A percentile compares a stretch with the other conserved stretches of the same genome.
Conservation (phyloP, 2,329 filamentous ascomycete species). For the Alternaria conjuncta region DNA sequence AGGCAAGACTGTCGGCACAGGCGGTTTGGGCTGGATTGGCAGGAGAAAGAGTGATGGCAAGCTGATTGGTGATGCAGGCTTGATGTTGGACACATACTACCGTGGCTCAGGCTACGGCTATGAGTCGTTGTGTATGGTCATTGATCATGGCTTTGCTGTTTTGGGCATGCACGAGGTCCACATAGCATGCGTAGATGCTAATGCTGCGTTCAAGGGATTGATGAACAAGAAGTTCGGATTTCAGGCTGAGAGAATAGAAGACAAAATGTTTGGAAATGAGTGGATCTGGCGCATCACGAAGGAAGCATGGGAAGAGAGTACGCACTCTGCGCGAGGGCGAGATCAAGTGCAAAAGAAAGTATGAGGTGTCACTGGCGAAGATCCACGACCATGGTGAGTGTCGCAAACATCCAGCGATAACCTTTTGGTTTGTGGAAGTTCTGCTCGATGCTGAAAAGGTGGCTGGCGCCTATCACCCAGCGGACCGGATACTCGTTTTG, state of each 20-base stretch:
- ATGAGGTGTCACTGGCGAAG: background rate
- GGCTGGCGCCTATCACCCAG: too few species aligned
- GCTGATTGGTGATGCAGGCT: background rate
- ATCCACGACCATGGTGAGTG: background rate
- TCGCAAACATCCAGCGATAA: background rate
- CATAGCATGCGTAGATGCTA: background rate
- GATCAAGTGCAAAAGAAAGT: background rate
- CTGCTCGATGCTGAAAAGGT: background rate
- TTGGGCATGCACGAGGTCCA: constrained; percentile 1
- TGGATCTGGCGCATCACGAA: background rate
- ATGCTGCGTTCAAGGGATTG: background rate
- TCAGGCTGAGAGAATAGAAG: background rate
- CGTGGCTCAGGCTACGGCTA: background rate
- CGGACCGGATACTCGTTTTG: too few species aligned
- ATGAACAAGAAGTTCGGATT: background rate
- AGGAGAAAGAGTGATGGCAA: background rate
- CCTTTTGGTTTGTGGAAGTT: background rate
- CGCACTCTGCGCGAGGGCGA: background rate
- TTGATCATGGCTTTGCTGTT: constrained; percentile 2
- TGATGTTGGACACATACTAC: background rate
- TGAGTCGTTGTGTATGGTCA: background rate
- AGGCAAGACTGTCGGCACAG: background rate
- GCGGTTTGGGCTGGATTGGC: background rate
- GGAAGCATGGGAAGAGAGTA: background rate
- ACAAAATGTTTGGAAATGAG: background rate